Conservation (phyloP, 2,329 filamentous ascomycete species). For the Pezicula radicicola region DNA sequence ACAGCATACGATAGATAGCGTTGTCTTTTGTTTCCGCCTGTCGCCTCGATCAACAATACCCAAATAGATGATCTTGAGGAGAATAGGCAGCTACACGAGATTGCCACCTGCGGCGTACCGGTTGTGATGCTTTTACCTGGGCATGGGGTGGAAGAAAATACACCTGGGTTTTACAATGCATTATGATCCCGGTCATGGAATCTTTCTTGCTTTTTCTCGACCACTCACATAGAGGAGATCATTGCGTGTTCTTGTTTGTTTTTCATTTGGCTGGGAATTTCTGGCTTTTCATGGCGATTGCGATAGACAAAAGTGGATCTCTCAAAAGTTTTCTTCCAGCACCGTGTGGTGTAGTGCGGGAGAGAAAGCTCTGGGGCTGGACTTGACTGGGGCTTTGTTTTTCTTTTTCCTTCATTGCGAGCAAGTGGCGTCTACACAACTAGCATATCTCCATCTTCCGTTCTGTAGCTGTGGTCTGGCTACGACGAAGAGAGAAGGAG, state of each 20-base stretch:
- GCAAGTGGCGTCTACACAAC: slow-evolving; percentile 17
- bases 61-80: slow-evolving; percentile 27
- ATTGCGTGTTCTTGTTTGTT: slow-evolving; percentile 13
- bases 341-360: background rate
- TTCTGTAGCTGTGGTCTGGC: background rate
- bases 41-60: slow-evolving; percentile 27
- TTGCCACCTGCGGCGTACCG: slow-evolving; percentile 26
- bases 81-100: slow-evolving; percentile 29
- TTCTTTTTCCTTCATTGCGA: slow-evolving; percentile 22
- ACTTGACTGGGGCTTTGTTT: slow-evolving; percentile 11
- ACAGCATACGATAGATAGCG: slow-evolving; percentile 34
- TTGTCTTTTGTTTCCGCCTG: slow-evolving; percentile 32
- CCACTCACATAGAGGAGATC: slow-evolving; percentile 24
- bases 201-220: slow-evolving; percentile 14
- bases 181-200: slow-evolving; percentile 29
- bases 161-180: slow-evolving; percentile 25
- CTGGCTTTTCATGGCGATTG: slow-evolving; percentile 1
- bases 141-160: slow-evolving; percentile 13
- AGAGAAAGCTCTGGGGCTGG: slow-evolving; percentile 9
- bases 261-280: slow-evolving; percentile 12
- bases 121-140: slow-evolving; percentile 29
- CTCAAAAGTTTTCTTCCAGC: slow-evolving; percentile 47
- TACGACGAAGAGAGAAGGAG: slow-evolving; percentile 10
- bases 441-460: slow-evolving; percentile 15
- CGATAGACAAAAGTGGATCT: slow-evolving; percentile 65